phyloP scores from a whole-genome alignment of 2,329 filamentous ascomycete species.

The Plenodomus tracheiphilus region DNA sequence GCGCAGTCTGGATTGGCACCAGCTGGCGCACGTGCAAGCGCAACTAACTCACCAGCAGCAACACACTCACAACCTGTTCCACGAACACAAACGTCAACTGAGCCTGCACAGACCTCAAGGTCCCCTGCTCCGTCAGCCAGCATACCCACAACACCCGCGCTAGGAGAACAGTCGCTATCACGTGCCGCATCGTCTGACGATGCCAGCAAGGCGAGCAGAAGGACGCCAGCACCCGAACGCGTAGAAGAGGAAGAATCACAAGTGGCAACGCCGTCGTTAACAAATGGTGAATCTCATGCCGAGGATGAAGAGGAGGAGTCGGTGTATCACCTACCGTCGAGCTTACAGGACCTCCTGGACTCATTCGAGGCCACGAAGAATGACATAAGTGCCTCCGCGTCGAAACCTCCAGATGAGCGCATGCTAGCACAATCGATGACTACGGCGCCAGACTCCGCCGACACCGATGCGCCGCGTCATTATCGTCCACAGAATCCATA shows the following conservation, averaged over 20 bases:
- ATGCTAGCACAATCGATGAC: constrained; percentile 76
- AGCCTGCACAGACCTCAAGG: constrained; percentile 51
- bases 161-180: constrained; percentile 48
- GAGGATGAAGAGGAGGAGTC: constrained; percentile 71
- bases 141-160: constrained; percentile 51
- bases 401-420: constrained; percentile 67
- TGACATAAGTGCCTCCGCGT: constrained; percentile 61
- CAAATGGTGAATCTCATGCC: constrained; percentile 59
- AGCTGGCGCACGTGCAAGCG: constrained; percentile 57
- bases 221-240: constrained; percentile 34
- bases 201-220: constrained; percentile 27
- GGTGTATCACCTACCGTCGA: constrained; percentile 88
- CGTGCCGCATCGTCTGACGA: constrained; percentile 38
- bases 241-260: constrained; percentile 40
- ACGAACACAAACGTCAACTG: constrained; percentile 44
- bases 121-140: constrained; percentile 54
- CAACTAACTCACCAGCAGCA: constrained; percentile 58
- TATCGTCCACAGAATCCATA: constrained; percentile 84
- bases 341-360: constrained; percentile 85
- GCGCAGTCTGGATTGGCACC: constrained; percentile 52
- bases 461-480: constrained; percentile 79
- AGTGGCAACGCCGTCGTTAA: constrained; percentile 45
- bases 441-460: constrained; percentile 72
- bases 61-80: constrained; percentile 46
- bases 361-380: constrained; percentile 85